These are phyloP conservation scores for Hyaloperonospora arabidopsidis DNA, from an alignment of 352 stramenopile species.

Conservation along the genomic window DNA sequence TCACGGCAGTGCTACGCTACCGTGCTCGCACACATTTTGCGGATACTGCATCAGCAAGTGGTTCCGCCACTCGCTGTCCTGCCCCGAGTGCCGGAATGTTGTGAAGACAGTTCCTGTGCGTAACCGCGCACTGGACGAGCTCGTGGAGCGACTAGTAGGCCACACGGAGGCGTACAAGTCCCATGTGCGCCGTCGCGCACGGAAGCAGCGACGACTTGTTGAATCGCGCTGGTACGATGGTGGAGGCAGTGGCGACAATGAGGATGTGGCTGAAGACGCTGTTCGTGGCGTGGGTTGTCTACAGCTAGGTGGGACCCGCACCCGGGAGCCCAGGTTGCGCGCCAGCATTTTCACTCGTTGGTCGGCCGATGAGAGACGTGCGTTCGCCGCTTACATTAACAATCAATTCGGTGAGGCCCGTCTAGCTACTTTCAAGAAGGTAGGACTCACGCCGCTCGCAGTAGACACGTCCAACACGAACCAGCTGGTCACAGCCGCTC, in stretches of 20 bases:
- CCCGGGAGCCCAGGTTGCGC: slow-evolving; percentile 16
- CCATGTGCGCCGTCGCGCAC: slow-evolving; percentile 29
- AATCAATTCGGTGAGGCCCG: slow-evolving; percentile 60
- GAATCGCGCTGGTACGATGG: slow-evolving; percentile 10
- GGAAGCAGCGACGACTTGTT: slow-evolving; percentile 23
- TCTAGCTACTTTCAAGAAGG: slow-evolving; percentile 43
- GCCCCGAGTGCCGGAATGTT: slow-evolving; percentile 59
- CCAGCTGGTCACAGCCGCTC: slow-evolving; percentile 43
- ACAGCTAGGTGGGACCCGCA: slow-evolving; percentile 12
- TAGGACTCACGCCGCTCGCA: slow-evolving; percentile 55
- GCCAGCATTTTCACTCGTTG: slow-evolving; percentile 50
- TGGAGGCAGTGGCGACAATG: slow-evolving; percentile 9
- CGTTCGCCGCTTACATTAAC: slow-evolving; percentile 36
- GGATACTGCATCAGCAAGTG: slow-evolving; percentile 68
- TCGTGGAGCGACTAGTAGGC: slow-evolving; percentile 62
- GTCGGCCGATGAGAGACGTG: slow-evolving; percentile 38
- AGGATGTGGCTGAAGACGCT: slow-evolving; percentile 20
- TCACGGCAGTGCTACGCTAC: slow-evolving; percentile 61
- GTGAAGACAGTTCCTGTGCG: slow-evolving; percentile 66
- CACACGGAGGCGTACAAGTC: slow-evolving; percentile 51
- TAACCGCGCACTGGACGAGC: slow-evolving; percentile 75
- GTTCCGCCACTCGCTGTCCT: slow-evolving; percentile 71
- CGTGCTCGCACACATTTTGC: slow-evolving; percentile 83
- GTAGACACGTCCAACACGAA: slow-evolving; percentile 44
- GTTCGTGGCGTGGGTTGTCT: slow-evolving; percentile 17